A percentile compares a stretch with the other conserved stretches of the same genome.
phyloP scores from a whole-genome alignment of 1,284 basidiomycete genomes.

The Apiotrichum akiyoshidainum region DNA sequence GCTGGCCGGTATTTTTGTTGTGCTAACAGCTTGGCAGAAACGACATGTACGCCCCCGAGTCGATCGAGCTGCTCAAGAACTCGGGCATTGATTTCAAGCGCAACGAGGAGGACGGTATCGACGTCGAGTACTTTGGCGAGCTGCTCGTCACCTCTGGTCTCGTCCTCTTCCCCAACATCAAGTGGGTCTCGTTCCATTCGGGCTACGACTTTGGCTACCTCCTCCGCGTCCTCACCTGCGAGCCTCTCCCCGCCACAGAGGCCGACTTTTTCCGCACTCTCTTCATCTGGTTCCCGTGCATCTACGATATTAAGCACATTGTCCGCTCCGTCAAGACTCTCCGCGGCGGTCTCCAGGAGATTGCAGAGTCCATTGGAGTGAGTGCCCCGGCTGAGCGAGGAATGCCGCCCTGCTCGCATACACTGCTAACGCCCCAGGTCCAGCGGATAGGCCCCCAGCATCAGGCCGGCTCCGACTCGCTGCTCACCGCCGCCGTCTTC shows the following conservation, averaged over 20 bases:
- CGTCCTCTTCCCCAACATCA: constrained; percentile 83
- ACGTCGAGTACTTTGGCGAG: constrained; percentile 94
- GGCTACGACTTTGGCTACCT: constrained; percentile 99
- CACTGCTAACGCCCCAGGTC: constrained; percentile 57
- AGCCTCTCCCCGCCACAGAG: constrained; percentile 83
- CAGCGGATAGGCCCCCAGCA: constrained; percentile 87
- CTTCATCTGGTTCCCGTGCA: constrained; percentile 89
- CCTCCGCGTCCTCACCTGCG: constrained; percentile 86
- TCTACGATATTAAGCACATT: constrained; percentile 98
- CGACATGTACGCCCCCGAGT: constrained; percentile 98
- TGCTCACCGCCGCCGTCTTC: constrained; percentile 88
- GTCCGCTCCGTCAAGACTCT: constrained; percentile 84
- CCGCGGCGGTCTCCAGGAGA: constrained; percentile 91
- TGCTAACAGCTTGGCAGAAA: constrained; percentile 59
- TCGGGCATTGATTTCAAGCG: constrained; percentile 94
- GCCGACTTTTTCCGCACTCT: constrained; percentile 86
- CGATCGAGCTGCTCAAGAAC: constrained; percentile 88
- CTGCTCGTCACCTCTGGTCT: constrained; percentile 93
- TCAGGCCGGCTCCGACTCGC: constrained; percentile 92
- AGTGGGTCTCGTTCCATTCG: constrained; percentile 99
- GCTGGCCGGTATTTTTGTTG: neutral
- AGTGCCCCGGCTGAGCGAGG: constrained; percentile 16
- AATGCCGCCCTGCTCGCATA: neutral
- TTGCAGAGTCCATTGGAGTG: constrained; percentile 86
- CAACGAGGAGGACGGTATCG: constrained; percentile 87